Base-by-base conservation (phyloP, 2,329 filamentous ascomycete species). In the Trichoderma sp. region DNA sequence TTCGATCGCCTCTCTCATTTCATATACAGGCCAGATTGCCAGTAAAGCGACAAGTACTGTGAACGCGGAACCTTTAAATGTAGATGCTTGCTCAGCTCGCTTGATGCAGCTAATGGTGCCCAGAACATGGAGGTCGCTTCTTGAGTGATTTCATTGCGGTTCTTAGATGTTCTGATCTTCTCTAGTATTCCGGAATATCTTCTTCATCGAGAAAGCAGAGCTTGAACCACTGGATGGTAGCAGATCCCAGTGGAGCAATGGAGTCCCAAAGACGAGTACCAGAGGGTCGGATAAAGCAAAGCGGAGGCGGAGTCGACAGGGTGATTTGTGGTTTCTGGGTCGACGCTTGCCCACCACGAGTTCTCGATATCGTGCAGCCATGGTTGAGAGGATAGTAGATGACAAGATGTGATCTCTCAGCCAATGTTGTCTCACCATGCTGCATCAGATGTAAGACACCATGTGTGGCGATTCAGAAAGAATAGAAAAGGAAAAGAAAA, bases 1-100 rank as follows among this genome's bases (percentile, higher is more conserved):
- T 0, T 71, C 43, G 0, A 77, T 76, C 0, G 82, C 83, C 0
- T 77, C 58, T 0, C 73, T 70, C 82, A 85, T 84, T 1, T 77
- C 79, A 65, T 82, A 82, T 0, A 77, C 72, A 0, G 80, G 79
- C 83, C 83, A 85, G 11, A 85, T 84, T 0, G 83, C 83, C 0
- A 83, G 83, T 0, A 85, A 43, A 0, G 83, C 84, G 1, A 83
- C 71, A 1, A 84, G 76, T 2, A 85, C 72, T 14, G 80, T 75
- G 13, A 83, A 76, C 0, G 40, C 72, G 6, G 74, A 71, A 10
- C 68, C 63, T 0, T 74, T 70, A 0, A 80, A 33, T 0, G 78
- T 69, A 0, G 70, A 58, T 0, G 69, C n/a, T 0, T 78, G 78
- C 4, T 74, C 57, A 0, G 75, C 71, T 27, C 70, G 59, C 11